Evolutionary conservation across 495 filamentous ascomycete species (phyloP), one percentile per base, ranked within the genome.

Genomic region (Podospora australis): DNA sequence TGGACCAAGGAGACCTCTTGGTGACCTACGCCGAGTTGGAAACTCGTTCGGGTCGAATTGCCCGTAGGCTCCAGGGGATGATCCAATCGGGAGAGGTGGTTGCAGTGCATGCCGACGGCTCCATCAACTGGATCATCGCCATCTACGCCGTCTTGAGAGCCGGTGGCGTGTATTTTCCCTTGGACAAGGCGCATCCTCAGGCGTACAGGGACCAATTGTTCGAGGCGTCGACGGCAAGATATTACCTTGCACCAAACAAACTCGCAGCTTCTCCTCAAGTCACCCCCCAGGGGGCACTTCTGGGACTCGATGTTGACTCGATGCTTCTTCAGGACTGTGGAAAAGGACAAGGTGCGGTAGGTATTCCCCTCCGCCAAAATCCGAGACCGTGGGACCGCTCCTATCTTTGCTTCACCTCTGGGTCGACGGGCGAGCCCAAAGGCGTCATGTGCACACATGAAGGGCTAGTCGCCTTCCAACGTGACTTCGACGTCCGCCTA

Each of bases 401-500:
- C 5, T 70, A 68, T 44, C 1, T 69, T 4, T 60, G 52, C 52
- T 70, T 69, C 39, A 69, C 67, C 5, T 70, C 67, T 0, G 67
- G 67, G 2, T 58, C 66, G 0, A 65, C 60, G 8, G 66, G 66
- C 10, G 55, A 44, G 21, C 66, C 68, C 2, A 69, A 69, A 45
- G 67, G 57, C 4, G 64, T 65, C 6, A 13, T 55, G 2, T 60
- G 52, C 29, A 28, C 6, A 0, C 64, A 65, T 38, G 38, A 46
- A 36, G 41, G 51, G 0, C 32, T 67, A 3, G 50, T 64, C 30
- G 55, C 56, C 16, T 60, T 58, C 38, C 60, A 58, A 44, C 30
- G 21, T 10, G 52, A 59, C 46, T 43, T 45, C 14, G 24, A 47
- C 22, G 56, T 58, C 16, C 48, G 67, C 8, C 35, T 70, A 19